Evolutionary conservation across 225 moss, liverwort and hornwort genomes (phyloP), one percentile per base, ranked within the genome.

Genomic region (Anthoceros angustus): DNA sequence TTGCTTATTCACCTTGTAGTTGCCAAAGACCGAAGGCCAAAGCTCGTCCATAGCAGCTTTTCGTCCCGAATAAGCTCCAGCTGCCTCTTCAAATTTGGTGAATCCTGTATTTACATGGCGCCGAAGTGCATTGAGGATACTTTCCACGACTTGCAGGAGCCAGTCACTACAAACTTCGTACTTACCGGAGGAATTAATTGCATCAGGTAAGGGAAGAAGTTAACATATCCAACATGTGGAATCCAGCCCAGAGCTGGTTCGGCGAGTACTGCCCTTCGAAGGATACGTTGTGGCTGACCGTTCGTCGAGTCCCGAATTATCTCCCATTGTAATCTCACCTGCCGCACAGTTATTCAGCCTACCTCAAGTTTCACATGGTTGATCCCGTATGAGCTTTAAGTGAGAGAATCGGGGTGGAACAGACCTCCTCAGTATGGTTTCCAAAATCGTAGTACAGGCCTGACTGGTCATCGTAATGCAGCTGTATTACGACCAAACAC

Each of bases 211-310:
- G 95, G 95, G 55, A 98, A 89, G 62, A 98, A 85, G 73, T 88
- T 98, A 67, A 84, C 87, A 67, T 92, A 98, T 42, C 95, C 95
- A 73, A 86, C 88, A 71, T 98, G 95, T 67, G 88, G 92, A 64
- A 98, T 85, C 80, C 82, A 92, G 40, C 78, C 78, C 72, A 88
- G 72, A 71, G 77, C 76, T 42, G 95, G 95, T 42, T 73, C 77
- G 75, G 87, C 74, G 68, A 86, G 62, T 8, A 87, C 85, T 62
- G 84, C 69, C 42, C 95, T 81, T 45, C 84, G 89, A 25, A 89
- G 10, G 63, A 74, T 77, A 40, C 82, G 74, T 42, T 89, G 83
- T 65, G 77, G 43, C 55, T 70, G 75, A 46, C 89, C 92, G 43
- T 87, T 88, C 25, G 65, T 77, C 49, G 76, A 83, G 75, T 92